Evolutionary conservation across 768 basidiomycete genomes (phyloP).

Genomic region (Leccinum pellstonianum): DNA sequence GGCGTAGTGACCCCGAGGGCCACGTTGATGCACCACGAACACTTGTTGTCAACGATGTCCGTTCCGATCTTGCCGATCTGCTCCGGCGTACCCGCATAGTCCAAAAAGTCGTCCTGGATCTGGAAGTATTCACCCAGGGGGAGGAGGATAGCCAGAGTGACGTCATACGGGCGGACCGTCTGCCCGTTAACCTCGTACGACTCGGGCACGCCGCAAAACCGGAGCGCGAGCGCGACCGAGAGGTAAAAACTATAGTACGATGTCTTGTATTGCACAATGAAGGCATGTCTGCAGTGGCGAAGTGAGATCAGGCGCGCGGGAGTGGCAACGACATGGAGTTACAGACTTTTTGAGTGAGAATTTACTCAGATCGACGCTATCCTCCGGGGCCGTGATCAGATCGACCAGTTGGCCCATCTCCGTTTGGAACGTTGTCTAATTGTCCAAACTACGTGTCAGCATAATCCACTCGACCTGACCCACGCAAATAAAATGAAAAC

Average conservation of each 20-base stretch:
- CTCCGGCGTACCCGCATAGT: constrained; percentile 87
- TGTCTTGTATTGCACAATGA: constrained; percentile 97
- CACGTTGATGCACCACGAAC: constrained; percentile 92
- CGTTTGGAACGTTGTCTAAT: constrained; percentile 74
- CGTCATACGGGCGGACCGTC: constrained; percentile 59
- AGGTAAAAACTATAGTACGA: constrained; percentile 99
- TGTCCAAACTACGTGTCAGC: not conserved
- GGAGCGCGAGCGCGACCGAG: constrained; percentile 93
- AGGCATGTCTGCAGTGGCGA: constrained; percentile 58
- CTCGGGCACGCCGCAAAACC: constrained; percentile 63
- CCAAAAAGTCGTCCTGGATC: constrained; percentile 96
- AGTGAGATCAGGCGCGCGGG: not conserved
- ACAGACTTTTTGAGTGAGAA: constrained; percentile 78
- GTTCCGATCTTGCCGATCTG: constrained; percentile 96
- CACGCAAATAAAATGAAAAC: constrained; percentile 15
- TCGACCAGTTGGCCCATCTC: constrained; percentile 97
- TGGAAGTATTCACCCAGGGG: constrained; percentile 99
- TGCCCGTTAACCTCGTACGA: constrained; percentile 42
- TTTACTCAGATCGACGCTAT: constrained; percentile 78
- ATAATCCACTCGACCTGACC: too few relatives aligned
- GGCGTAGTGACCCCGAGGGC: constrained; percentile 62
- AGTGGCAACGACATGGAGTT: not conserved
- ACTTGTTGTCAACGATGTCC: constrained; percentile 99
- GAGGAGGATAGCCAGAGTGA: constrained; percentile 78
- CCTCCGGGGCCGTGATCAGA: constrained; percentile 92